Base-by-base conservation (phyloP, 2,329 filamentous ascomycete species). In the Fusarium mangiferae region DNA sequence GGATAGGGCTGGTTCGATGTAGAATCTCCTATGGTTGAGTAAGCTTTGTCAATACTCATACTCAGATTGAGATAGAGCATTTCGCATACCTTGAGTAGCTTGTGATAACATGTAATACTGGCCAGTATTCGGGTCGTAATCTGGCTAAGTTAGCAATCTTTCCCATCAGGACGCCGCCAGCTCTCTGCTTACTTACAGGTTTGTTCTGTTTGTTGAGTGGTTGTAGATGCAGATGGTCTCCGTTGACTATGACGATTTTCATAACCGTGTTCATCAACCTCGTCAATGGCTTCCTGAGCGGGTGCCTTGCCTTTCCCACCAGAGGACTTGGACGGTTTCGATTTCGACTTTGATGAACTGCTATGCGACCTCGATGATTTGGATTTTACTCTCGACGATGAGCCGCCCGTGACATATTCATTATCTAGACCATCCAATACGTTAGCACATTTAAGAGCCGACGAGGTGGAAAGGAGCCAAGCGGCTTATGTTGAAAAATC, bases 241-340 rank as follows among this genome's bases (percentile, higher is more conserved):
- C 38, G 45, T 33, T 66, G 58, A 20, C 28, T 20, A 46, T 56
- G 52, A 15, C 44, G 42, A 24, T 51, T 46, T 18, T 60, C 63
- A 24, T 61, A 46, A 8, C 62, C 56, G 9, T 63, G 65, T 42
- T 70, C 76, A n/a, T 65, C 57, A 10, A 70, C 68, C 28, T 76
- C 76, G 1, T 66, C 62, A 6, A 70, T 73, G 6, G 75, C 66
- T n/a, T 70, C 68, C 6, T 70, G 44, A 35, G 67, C 74, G 10
- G 66, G 69, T 24, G 36, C 57, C 45, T 78, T 78, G 10, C 75
- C 75, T 51, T 78, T 78, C 30, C 67, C 70, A 55, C 70, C 62
- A 13, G 72, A 74, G 28, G 68, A 62, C 44, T 77, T 77, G 33
- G 64, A 67, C 33, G 68, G 59, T 62, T 71, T 78, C 18, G 75